Percentiles rank a stretch among this genome's conserved stretches.
phyloP scores from a whole-genome alignment of 2,329 filamentous ascomycete genomes.

The Myotisia sp. region DNA sequence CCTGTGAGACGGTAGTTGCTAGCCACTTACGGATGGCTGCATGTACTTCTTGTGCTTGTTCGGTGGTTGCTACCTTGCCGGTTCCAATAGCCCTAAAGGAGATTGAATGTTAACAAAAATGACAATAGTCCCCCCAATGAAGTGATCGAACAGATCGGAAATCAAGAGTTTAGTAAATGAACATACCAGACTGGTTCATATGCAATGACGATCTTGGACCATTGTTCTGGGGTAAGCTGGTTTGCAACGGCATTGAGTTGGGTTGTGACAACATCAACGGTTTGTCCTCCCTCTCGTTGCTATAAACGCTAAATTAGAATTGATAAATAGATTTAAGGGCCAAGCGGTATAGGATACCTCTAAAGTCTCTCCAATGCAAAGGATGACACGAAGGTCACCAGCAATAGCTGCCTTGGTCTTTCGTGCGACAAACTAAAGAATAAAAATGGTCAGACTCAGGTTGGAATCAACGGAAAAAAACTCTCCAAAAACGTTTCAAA shows the following conservation, averaged over 20 bases:
- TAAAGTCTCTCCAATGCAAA: conserved; percentile 92
- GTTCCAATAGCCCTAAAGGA: conserved; percentile 64
- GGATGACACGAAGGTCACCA: conserved; percentile 76
- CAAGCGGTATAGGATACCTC: conserved; percentile 38
- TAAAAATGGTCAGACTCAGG: no score
- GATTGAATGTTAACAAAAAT: no score
- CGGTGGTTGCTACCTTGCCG: conserved; percentile 76
- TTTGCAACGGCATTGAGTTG: conserved; percentile 76
- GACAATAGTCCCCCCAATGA: conserved; percentile 5
- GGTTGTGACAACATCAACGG: conserved; percentile 54
- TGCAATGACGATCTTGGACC: conserved; percentile 87
- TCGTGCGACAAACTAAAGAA: conserved; percentile 57
- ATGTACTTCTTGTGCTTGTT: conserved; percentile 90
- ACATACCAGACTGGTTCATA: conserved; percentile 95
- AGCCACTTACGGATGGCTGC: conserved; percentile 85
- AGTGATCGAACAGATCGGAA: background rate
- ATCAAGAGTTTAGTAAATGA: background rate
- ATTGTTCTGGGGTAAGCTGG: conserved; percentile 54
- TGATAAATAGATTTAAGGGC: background rate
- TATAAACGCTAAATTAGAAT: conserved; percentile 15
- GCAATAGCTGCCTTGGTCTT: conserved; percentile 92
- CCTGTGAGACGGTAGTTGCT: conserved; percentile 54
- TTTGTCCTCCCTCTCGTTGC: conserved; percentile 75
- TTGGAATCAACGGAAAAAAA: background rate
- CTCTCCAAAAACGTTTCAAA: background rate